Evolutionary conservation across 192 early-diverging fungal species (phyloP).

Genomic region (Backusella parvicylindrica): DNA sequence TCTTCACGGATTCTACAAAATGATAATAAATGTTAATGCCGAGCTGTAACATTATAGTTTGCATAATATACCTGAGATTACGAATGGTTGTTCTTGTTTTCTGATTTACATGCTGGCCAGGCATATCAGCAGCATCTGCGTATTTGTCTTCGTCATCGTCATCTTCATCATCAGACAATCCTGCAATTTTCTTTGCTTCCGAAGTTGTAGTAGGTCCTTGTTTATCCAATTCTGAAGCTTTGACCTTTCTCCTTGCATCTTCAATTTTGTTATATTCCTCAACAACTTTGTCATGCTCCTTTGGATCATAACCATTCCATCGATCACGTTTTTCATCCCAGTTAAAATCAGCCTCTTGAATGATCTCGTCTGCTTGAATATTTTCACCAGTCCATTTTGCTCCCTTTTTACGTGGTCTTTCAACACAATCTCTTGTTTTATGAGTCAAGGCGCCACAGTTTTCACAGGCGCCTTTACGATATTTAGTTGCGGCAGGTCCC

Average conservation of each 20-base stretch:
- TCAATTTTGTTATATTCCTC: slow-evolving; percentile 94
- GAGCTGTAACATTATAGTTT: too few species aligned
- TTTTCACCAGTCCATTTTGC: slow-evolving; percentile 86
- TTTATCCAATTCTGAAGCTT: slow-evolving; percentile 73
- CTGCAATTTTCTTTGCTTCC: slow-evolving; percentile 48
- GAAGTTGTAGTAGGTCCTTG: slow-evolving; percentile 47
- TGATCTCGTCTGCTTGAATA: slow-evolving; percentile 82
- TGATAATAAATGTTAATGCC: too few species aligned
- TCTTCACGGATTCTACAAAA: slow-evolving; percentile 89
- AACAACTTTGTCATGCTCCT: slow-evolving; percentile 73
- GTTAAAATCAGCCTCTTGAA: slow-evolving; percentile 68
- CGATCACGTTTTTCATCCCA: slow-evolving; percentile 98
- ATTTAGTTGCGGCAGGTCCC: slow-evolving; percentile 86
- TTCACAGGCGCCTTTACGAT: slow-evolving; percentile 91
- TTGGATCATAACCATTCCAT: slow-evolving; percentile 97
- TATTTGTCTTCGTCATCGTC: slow-evolving; percentile 88
- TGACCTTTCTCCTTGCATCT: slow-evolving; percentile 76
- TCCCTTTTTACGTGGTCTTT: slow-evolving; percentile 84
- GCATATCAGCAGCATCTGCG: slow-evolving; percentile 80
- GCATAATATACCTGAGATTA: slow-evolving; percentile 84
- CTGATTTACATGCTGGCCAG: slow-evolving; percentile 81
- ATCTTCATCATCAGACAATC: slow-evolving; percentile 70
- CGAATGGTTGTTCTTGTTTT: slow-evolving; percentile 93
- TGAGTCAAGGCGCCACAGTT: slow-evolving; percentile 98
- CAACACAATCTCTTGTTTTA: slow-evolving; percentile 91